Conservation (phyloP, 306 rosid species). For the Cucumis hystrix region DNA sequence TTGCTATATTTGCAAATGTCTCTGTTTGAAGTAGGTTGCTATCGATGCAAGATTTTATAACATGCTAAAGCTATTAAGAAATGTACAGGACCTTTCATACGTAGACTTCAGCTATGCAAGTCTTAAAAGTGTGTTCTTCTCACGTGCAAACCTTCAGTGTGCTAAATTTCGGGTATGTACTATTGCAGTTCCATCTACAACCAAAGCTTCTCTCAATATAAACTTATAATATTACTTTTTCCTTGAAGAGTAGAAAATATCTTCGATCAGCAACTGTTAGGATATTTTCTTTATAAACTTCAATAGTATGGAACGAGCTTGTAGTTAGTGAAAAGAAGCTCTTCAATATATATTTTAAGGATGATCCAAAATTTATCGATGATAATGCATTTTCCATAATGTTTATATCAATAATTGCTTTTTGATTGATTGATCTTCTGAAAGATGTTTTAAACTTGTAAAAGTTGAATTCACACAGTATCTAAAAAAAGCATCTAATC, state of each 20-base stretch:
- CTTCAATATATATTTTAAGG: not conserved
- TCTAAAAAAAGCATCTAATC: not conserved
- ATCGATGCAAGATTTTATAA: not conserved
- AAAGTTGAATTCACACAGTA: not conserved
- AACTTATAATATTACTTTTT: not conserved
- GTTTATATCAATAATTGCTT: not conserved
- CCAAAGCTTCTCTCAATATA: not conserved
- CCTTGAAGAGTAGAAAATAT: not conserved
- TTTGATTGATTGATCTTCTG: not conserved
- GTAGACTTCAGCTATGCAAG: constrained; percentile 97
- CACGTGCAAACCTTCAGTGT: constrained; percentile 76
- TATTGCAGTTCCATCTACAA: not conserved
- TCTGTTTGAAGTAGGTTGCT: not conserved
- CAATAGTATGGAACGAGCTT: not conserved
- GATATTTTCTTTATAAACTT: not conserved
- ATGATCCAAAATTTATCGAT: not conserved
- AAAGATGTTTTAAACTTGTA: not conserved
- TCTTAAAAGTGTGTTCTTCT: constrained; percentile 73
- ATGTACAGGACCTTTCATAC: constrained; percentile 63
- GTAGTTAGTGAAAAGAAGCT: not conserved
- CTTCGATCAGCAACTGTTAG: not conserved
- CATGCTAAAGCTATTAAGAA: constrained; percentile 7
- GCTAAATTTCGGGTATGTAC: constrained; percentile 85
- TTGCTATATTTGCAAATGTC: not conserved
- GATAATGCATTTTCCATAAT: not conserved